Base-by-base conservation (phyloP, 345 rosid genomes). In the Moricandia moricandioides region DNA sequence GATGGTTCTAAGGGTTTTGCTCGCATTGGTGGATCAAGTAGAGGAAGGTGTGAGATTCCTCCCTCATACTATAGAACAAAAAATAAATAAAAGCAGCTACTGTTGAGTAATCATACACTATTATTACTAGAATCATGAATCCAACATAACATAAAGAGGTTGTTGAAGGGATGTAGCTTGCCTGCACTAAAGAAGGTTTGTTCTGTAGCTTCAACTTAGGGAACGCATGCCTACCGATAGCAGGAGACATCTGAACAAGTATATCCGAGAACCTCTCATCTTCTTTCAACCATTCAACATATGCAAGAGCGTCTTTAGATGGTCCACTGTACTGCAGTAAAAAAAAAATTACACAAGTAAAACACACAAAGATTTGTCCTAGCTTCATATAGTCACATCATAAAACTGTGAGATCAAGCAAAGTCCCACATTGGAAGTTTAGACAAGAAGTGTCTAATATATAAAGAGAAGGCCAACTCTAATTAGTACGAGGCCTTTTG, bases 171-270 rank as follows among this genome's bases (percentile, higher is more conserved):
- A 67, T 8, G 69, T 70, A 16, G 66, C 90, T 85, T 83, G 83
- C 98, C 92, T 91, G 97, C 8, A 94, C 98, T 67, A 94, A 81
- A 33, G 93, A 89, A 27, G 95, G 89, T 85, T 90, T 91, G 79
- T 89, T 87, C 70, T 90, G 93, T 80, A 94, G 76, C 88, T 86
- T 91, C 73, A 94, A 65, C 80, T 83, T 94, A 10, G 95, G 97
- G 78, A 94, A 94, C 35, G 96, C 91, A 79, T 94, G 98, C 8
- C 95, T 89, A 80, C 76, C 74, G 4, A 75, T 14, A 70, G 96
- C 89, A 54, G 93, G 95, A 83, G 96, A 88, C 70, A 86, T 81
- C 91, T 94, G 98, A 29, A 91, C 88, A 71, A 91, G 84, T 51
- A 91, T 29, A 81, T 85, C 90, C 4, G 87, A 89, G 88, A 89